Evolutionary conservation across 2,329 filamentous ascomycete genomes (phyloP).

Genomic region (Trichothecium sympodiale): DNA sequence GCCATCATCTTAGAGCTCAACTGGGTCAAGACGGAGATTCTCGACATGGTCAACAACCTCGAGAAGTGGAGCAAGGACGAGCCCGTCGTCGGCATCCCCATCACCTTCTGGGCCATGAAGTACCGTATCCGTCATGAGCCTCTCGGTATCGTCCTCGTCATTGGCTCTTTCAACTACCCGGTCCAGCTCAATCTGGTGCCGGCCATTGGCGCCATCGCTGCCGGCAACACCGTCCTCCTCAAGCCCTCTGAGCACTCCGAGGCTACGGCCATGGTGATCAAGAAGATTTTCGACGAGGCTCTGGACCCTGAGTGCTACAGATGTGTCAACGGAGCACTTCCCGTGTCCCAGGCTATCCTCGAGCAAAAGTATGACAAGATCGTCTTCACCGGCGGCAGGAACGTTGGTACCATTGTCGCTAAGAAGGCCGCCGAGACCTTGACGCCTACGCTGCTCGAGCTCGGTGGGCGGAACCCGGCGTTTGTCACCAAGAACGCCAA

Average conservation of each 20-base stretch:
- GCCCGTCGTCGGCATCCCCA: slow-evolving; percentile 54
- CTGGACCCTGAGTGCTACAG: slow-evolving; percentile 70
- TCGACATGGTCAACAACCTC: slow-evolving; percentile 68
- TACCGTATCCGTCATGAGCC: slow-evolving; percentile 81
- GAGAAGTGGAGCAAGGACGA: slow-evolving; percentile 79
- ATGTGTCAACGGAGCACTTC: slow-evolving; percentile 69
- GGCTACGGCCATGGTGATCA: slow-evolving; percentile 63
- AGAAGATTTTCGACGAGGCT: slow-evolving; percentile 63
- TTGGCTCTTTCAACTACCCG: slow-evolving; percentile 92
- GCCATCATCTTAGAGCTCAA: slow-evolving; percentile 62
- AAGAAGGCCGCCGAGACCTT: slow-evolving; percentile 82
- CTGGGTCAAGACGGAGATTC: slow-evolving; percentile 71
- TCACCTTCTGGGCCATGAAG: slow-evolving; percentile 57
- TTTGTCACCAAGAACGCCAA: slow-evolving; percentile 81
- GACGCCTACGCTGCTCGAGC: slow-evolving; percentile 80
- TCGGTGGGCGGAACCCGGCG: slow-evolving; percentile 85
- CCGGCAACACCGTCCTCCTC: slow-evolving; percentile 78
- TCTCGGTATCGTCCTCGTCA: slow-evolving; percentile 70
- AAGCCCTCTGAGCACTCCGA: slow-evolving; percentile 85
- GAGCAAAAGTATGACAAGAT: slow-evolving; percentile 96
- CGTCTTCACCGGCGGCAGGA: slow-evolving; percentile 78
- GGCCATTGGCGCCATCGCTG: slow-evolving; percentile 79
- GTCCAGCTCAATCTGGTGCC: slow-evolving; percentile 70
- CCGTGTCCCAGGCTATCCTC: slow-evolving; percentile 72
- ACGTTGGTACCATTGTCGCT: slow-evolving; percentile 75